Evolutionary conservation across 2,329 filamentous ascomycete species (phyloP).

Genomic region (Westerdykella sp.): DNA sequence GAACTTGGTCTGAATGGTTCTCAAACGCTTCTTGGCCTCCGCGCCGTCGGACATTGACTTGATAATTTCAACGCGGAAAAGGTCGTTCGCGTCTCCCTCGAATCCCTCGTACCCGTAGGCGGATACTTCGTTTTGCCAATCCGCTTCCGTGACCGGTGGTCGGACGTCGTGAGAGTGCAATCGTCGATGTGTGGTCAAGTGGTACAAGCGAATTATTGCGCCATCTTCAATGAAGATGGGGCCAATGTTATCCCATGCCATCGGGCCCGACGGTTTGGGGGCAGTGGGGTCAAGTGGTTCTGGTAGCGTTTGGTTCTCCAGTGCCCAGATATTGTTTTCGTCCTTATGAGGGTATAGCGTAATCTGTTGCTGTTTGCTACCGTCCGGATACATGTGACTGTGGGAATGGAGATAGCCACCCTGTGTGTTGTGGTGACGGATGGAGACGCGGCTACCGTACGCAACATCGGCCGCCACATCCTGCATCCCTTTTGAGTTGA

Average conservation of each 20-base stretch:
- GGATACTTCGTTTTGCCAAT: constrained; percentile 91
- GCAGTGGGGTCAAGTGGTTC: constrained; percentile 61
- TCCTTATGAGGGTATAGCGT: constrained; percentile 99
- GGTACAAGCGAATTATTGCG: constrained; percentile 74
- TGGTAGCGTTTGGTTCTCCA: constrained; percentile 96
- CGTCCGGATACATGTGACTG: constrained; percentile 92
- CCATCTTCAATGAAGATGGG: constrained; percentile 74
- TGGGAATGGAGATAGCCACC: constrained; percentile 97
- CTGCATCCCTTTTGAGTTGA: constrained; percentile 95
- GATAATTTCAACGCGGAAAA: constrained; percentile 91
- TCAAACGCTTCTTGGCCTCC: constrained; percentile 73
- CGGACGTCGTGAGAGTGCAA: constrained; percentile 95
- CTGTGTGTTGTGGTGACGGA: constrained; percentile 95
- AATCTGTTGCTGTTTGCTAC: constrained; percentile 97
- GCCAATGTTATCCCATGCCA: constrained; percentile 71
- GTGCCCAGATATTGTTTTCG: constrained; percentile 89
- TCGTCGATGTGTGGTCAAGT: constrained; percentile 74
- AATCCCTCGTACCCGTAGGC: constrained; percentile 98
- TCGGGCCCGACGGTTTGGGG: constrained; percentile 69
- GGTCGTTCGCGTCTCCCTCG: constrained; percentile 91
- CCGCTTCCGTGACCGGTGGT: constrained; percentile 38
- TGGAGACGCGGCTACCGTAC: constrained; percentile 75
- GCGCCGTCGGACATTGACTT: constrained; percentile 77
- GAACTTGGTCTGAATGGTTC: constrained; percentile 97
- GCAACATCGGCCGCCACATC: constrained; percentile 89